phyloP scores from a whole-genome alignment of 331 rosid species.

The Pyracantha coccinea region DNA sequence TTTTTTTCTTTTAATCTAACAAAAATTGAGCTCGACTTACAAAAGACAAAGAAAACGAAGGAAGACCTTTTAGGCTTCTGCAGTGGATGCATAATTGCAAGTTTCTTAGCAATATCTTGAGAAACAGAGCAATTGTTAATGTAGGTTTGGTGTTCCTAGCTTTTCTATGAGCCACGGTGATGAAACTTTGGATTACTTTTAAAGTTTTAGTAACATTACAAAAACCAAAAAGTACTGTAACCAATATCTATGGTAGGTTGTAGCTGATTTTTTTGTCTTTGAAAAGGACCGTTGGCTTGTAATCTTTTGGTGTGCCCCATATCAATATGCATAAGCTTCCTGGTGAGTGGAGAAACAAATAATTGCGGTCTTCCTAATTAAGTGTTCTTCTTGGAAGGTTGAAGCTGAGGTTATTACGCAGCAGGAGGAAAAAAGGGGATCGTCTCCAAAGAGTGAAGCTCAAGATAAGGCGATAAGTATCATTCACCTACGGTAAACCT shows the following conservation, averaged over 20 bases:
- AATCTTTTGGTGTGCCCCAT: neutral
- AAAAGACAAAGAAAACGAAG: neutral
- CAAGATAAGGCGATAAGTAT: constrained; percentile 77
- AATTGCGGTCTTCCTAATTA: constrained; percentile 15
- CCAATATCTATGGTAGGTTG: neutral
- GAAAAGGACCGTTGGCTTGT: neutral
- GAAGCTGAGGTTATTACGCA: constrained; percentile 75
- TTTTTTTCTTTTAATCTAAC: neutral
- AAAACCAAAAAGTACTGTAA: neutral
- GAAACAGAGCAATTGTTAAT: neutral
- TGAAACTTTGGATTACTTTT: neutral
- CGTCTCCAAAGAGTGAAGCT: constrained; percentile 78
- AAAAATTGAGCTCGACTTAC: neutral
- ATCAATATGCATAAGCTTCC: neutral
- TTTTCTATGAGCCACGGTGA: neutral
- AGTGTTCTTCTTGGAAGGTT: constrained; percentile 48
- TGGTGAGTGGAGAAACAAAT: constrained; percentile 13
- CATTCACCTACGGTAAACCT: constrained; percentile 58
- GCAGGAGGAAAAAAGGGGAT: constrained; percentile 71
- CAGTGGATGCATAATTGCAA: neutral
- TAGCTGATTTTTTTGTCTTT: neutral
- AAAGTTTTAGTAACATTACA: neutral
- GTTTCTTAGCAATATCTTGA: neutral
- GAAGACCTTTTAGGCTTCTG: neutral
- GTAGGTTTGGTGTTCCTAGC: neutral